Base-by-base conservation (phyloP, 2,329 filamentous ascomycete genomes). In the Reticulascus tulasneorum region DNA sequence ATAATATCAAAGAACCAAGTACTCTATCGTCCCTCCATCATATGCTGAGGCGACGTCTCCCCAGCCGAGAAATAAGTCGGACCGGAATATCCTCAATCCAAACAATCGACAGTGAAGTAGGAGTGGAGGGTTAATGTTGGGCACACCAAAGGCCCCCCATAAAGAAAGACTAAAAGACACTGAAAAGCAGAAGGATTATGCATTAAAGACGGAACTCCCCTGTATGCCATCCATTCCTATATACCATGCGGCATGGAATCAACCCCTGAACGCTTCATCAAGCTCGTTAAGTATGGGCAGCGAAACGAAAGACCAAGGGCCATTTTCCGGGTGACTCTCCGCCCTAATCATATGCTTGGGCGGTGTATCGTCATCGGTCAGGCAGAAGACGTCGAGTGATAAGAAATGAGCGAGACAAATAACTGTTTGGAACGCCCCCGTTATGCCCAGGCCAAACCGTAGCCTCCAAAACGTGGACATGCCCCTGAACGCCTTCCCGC, bases 131-230 rank as follows among this genome's bases (percentile, higher is more conserved):
- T 47, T 34, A 32, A 24, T 22, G 24, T 23, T 24, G 21, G 12
- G 23, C 29, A 9, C 22, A 33, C n/a, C n/a, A n/a, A n/a, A n/a
- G n/a, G n/a, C n/a, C n/a, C n/a, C n/a, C n/a, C n/a, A n/a, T n/a
- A n/a, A n/a, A n/a, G n/a, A n/a, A 26, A 36, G 24, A 40, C 28
- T 36, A 27, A 35, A 29, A 28, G 20, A 17, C 9, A 11, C 16
- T 21, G 12, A 15, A 23, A 19, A 19, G 26, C 28, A 38, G 39
- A 30, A 33, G 34, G 37, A 47, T 47, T 47, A 47, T 43, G 44
- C 44, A 47, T 47, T 47, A 47, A 37, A 40, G n/a, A 33, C 19
- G 42, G 44, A 37, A 37, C 40, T 32, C n/a, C 40, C 37, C 30
- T 27, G 31, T 37, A 40, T 42, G 38, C 42, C 23, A 29, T 43